Conservation (phyloP, 139 green algal genomes). For the Limnomonas spitsbergensis region DNA sequence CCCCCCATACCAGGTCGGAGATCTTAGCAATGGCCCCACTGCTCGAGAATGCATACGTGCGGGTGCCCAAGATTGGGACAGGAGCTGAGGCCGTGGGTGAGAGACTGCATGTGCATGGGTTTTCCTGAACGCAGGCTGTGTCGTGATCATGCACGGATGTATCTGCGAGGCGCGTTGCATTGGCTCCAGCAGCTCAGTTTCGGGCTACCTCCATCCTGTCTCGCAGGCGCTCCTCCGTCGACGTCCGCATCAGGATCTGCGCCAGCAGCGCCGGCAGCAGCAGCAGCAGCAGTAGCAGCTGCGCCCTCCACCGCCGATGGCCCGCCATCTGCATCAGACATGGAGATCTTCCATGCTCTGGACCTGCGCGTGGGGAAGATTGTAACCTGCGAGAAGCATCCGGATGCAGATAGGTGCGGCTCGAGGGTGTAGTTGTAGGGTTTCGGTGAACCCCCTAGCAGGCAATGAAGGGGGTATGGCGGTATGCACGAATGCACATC, state of each 20-base stretch:
- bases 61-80: slow-evolving; percentile 3
- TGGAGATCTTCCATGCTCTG: slow-evolving; percentile 23
- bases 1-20: not conserved
- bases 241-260: not conserved
- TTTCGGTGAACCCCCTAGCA: not conserved
- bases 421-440: not conserved
- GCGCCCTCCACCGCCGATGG: too few relatives aligned
- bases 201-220: too few relatives aligned
- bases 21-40: not conserved
- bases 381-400: slow-evolving; percentile 59
- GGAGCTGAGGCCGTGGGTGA: slow-evolving; percentile 3
- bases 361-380: slow-evolving; percentile 70
- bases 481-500: too few relatives aligned
- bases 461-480: too few relatives aligned
- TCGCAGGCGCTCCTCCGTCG: too few relatives aligned
- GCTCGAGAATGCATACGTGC: not conserved
- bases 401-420: slow-evolving; percentile 63
- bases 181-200: too few relatives aligned
- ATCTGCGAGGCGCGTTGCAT: not conserved
- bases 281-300: not conserved
- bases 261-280: not conserved
- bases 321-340: not conserved
- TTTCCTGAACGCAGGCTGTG: too few relatives aligned
- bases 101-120: too few relatives aligned
- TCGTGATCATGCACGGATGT: too few relatives aligned